These are phyloP conservation scores for Linnemannia elongata DNA, from an alignment of 192 early-diverging fungal species.

Conservation along the genomic window DNA sequence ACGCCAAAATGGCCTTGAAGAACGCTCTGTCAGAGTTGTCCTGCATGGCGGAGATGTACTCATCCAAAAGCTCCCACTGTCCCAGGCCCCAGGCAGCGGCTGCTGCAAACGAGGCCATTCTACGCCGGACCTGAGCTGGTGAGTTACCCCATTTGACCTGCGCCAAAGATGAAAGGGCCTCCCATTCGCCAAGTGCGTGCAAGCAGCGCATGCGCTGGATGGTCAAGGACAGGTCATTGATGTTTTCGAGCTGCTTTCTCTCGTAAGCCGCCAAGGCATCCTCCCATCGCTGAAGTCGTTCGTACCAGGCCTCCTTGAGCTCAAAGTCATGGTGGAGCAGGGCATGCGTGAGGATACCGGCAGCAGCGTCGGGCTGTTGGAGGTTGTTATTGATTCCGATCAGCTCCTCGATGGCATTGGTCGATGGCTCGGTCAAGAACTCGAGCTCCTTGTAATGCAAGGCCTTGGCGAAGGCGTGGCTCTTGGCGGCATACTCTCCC, in stretches of 20 bases:
- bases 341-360: slow-evolving; percentile 93
- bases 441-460: slow-evolving; percentile 98
- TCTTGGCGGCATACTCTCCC: slow-evolving; percentile 90
- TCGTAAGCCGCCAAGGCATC: slow-evolving; percentile 92
- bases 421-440: slow-evolving; percentile 85
- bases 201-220: slow-evolving; percentile 92
- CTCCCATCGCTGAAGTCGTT: slow-evolving; percentile 94
- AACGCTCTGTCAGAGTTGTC: slow-evolving; percentile 88
- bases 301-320: slow-evolving; percentile 92
- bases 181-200: slow-evolving; percentile 95
- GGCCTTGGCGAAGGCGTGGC: slow-evolving; percentile 98
- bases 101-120: slow-evolving; percentile 90
- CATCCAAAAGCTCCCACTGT: slow-evolving; percentile 91
- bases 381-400: slow-evolving; percentile 96
- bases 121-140: slow-evolving; percentile 72
- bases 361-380: slow-evolving; percentile 96
- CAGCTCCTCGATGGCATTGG: slow-evolving; percentile 89
- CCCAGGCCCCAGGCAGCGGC: slow-evolving; percentile 94
- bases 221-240: slow-evolving; percentile 81
- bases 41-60: slow-evolving; percentile 85
- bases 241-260: slow-evolving; percentile 80
- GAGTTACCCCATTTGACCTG: slow-evolving; percentile 82
- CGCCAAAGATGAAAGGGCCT: slow-evolving; percentile 80
- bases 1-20: slow-evolving; percentile 86
- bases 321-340: slow-evolving; percentile 86